Conservation (phyloP, 148 eudicot species). For the Simmondsia chinensis region DNA sequence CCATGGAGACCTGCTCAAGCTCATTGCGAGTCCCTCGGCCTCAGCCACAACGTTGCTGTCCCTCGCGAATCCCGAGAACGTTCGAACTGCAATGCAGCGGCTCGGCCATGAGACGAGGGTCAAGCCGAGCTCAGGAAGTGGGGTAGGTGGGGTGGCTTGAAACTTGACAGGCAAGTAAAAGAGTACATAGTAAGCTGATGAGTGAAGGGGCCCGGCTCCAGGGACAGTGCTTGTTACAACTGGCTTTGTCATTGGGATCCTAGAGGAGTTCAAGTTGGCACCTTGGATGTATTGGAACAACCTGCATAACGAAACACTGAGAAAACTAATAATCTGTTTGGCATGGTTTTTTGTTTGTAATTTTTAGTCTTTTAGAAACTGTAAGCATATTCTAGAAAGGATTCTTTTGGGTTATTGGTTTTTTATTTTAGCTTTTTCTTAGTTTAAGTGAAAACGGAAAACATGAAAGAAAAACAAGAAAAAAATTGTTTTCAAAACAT, state of each 20-base stretch:
- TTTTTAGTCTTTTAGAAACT: background rate
- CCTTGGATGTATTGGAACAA: conserved; percentile 80
- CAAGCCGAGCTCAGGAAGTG: conserved; percentile 64
- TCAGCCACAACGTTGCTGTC: conserved; percentile 53
- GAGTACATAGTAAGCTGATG: conserved; percentile 51
- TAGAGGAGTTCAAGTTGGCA: conserved; percentile 69
- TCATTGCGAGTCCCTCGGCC: conserved; percentile 54
- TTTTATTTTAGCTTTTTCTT: too few relatives aligned
- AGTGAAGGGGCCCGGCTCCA: conserved; percentile 58
- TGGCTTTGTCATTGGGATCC: conserved; percentile 62
- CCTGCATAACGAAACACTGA: conserved; percentile 21
- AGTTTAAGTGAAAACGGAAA: too few relatives aligned
- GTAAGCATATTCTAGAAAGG: too few relatives aligned
- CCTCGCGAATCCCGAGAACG: conserved; percentile 71
- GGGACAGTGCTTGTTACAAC: conserved; percentile 72
- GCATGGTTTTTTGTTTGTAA: too few relatives aligned
- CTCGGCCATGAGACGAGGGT: conserved; percentile 38
- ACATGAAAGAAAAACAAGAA: too few relatives aligned
- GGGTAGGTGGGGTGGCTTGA: conserved; percentile 59
- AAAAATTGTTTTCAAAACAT: too few relatives aligned
- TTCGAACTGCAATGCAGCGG: conserved; percentile 68
- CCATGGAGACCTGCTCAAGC: conserved; percentile 70
- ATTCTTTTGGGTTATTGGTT: too few relatives aligned
- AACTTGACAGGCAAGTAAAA: conserved; percentile 63
- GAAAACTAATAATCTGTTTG: background rate